A percentile compares a stretch with the other conserved stretches of the same genome.
These are phyloP conservation scores for Xylaria palmicola DNA, from an alignment of 495 filamentous ascomycete genomes.

Conservation along the genomic window DNA sequence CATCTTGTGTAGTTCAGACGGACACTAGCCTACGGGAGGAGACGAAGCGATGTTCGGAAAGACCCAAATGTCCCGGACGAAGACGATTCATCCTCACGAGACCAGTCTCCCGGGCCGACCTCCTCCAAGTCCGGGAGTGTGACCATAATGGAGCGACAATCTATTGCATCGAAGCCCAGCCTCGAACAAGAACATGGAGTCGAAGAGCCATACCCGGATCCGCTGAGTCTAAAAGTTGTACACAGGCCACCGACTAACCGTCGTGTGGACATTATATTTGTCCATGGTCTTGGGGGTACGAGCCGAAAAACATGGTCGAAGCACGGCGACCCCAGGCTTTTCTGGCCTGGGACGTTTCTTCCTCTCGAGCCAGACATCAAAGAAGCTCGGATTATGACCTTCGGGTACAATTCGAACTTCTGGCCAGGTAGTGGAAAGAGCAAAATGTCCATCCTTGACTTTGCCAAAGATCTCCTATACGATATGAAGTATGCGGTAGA, in stretches of 20 bases:
- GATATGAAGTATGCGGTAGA: constrained; percentile 34
- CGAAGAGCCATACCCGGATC: neutral
- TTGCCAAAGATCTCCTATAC: constrained; percentile 39
- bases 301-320: constrained; percentile 34
- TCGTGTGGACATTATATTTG: constrained; percentile 27
- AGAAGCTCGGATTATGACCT: constrained; percentile 32
- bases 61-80: neutral
- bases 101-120: neutral
- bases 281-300: constrained; percentile 38
- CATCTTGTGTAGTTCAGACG: neutral
- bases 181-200: neutral
- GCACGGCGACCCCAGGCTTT: constrained; percentile 25
- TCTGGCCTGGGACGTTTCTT: constrained; percentile 34
- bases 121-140: neutral
- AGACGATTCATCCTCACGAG: neutral
- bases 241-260: neutral
- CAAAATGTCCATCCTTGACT: constrained; percentile 30
- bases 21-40: neutral
- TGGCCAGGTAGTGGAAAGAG: constrained; percentile 11
- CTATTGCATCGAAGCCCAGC: neutral
- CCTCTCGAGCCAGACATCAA: constrained; percentile 32
- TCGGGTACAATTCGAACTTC: constrained; percentile 41
- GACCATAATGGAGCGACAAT: neutral
- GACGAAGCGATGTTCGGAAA: neutral
- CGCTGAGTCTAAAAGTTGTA: neutral